Evolutionary conservation across 495 filamentous ascomycete species (phyloP), one percentile per base, ranked within the genome.

Genomic region (Lophiostoma macrostomum): DNA sequence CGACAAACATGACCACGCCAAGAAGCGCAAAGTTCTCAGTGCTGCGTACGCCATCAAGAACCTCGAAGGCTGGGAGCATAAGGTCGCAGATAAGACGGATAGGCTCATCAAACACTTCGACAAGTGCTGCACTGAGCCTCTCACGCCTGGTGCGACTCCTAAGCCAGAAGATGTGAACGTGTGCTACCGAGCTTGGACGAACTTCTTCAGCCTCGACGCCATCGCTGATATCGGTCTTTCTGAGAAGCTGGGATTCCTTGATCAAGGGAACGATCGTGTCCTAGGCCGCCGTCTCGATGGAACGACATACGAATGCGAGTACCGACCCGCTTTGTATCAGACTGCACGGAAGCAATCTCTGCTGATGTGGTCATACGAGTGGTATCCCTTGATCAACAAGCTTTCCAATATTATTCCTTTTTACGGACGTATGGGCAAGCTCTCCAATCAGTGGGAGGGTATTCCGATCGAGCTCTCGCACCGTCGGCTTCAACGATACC

Each of bases 1-100:
- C n/a, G 74, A 78, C 43, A 67, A 68, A 57, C 55, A 64, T n/a
- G 73, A 76, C 19, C 75, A 78, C 43, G 66, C 71, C 25, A 62
- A 71, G 25, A 78, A 78, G 63, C 69, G 77, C n/a, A 74, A 73
- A 54, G 64, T 79, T 0, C 66, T 80, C 5, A 74, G 77, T 0
- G 68, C 67, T 0, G 78, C 77, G 3, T 81, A 77, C 54, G 75
- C 78, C 0, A 54, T 78, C 34, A 77, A 77, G 69, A 77, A 79
- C 54, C 64, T 80, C 11, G 75, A 78, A 59, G 68, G 65, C 8
- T 80, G 77, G 76, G 78, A 81, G 52, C 67, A 69, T 67, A 80
- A 79, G 51, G 75, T 80, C 27, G 74, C 73, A 16, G 77, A 80
- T 60, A 80, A 75, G 56, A 65, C 72, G 0, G 53, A 68, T n/a